These are phyloP conservation scores for Torulaspora microellipsoides DNA, from an alignment of 805 yeast genomes.

Conservation along the genomic window DNA sequence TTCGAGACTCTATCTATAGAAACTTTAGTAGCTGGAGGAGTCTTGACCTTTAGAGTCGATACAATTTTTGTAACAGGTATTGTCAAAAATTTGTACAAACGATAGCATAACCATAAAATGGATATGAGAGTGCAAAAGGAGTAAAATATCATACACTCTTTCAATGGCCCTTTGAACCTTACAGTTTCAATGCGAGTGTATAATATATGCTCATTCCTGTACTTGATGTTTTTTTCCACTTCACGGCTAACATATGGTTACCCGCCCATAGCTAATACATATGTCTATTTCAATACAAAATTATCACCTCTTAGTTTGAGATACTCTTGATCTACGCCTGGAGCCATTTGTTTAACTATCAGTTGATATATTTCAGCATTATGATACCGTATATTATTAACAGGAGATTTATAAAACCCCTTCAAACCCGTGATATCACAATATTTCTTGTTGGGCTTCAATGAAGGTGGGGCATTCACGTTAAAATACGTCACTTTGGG, in stretches of 20 bases:
- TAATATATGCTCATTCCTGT: not conserved
- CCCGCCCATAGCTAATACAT: conserved; percentile 2
- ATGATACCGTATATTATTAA: conserved; percentile 70
- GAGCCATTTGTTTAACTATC: conserved; percentile 68
- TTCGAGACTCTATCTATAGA: conserved; percentile 32
- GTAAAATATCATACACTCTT: conserved; percentile 4
- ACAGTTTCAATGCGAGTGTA: too few species aligned
- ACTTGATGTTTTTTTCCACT: not conserved
- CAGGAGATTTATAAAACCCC: conserved; percentile 70
- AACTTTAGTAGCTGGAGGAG: conserved; percentile 33
- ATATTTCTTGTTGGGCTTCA: conserved; percentile 73
- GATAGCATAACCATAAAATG: conserved; percentile 26
- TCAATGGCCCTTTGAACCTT: not conserved
- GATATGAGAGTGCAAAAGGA: conserved; percentile 15
- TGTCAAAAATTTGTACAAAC: conserved; percentile 27
- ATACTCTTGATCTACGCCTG: conserved; percentile 92
- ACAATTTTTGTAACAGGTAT: conserved; percentile 31
- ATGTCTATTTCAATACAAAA: conserved; percentile 60
- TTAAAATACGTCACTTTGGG: conserved; percentile 65
- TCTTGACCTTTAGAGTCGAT: conserved; percentile 25
- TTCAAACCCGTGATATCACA: conserved; percentile 92
- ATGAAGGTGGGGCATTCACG: conserved; percentile 81
- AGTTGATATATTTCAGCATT: conserved; percentile 79
- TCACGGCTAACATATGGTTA: not conserved
- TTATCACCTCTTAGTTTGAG: conserved; percentile 83